Evolutionary conservation across 2,329 filamentous ascomycete species (phyloP), one percentile per base, ranked within the genome.

Genomic region (Saccharata proteae): DNA sequence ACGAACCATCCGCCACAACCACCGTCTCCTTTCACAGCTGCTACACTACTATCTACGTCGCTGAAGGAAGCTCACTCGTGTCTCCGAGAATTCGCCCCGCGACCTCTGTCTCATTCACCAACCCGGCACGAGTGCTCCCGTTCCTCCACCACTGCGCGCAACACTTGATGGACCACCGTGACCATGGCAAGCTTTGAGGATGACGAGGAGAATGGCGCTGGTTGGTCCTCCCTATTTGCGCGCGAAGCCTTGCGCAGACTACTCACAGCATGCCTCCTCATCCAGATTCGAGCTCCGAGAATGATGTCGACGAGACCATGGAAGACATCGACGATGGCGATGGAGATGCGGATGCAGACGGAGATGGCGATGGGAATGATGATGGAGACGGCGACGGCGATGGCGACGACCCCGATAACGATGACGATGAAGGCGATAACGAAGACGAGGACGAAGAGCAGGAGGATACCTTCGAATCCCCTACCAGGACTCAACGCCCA

Each of bases 281-380:
- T 11, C 47, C 52, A 32, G 57, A 59, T 26, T 55, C 48, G 12
- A 44, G 44, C 40, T 53, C 57, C 12, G 56, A 61, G 30, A 55
- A 57, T 38, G 57, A 65, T 33, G 54, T 53, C 23, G 61, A 64
- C 46, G 55, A 58, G 43, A 48, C 49, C 22, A 58, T 52, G 20
- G 58, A 59, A 21, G 59, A 64, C 33, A 59, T 58, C 9, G 55
- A 48, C 27, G 53, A 51, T 22, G 49, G 43, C 36, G 59, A 59
- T 26, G 55, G 49, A 19, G 58, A 58, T 12, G 51, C 43, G 2
- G 57, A 54, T 11, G 49, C 51, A 9, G 53, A 54, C 14, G 46
- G 46, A 26, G 55, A 55, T 21, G 48, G 40, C 18, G 48, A 48
- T 11, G 42, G 39, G 7, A 48, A 46, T 25, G 51, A 39, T 18